Conservation (phyloP, 257 asterid species). For the Phtheirospermum japonicum region DNA sequence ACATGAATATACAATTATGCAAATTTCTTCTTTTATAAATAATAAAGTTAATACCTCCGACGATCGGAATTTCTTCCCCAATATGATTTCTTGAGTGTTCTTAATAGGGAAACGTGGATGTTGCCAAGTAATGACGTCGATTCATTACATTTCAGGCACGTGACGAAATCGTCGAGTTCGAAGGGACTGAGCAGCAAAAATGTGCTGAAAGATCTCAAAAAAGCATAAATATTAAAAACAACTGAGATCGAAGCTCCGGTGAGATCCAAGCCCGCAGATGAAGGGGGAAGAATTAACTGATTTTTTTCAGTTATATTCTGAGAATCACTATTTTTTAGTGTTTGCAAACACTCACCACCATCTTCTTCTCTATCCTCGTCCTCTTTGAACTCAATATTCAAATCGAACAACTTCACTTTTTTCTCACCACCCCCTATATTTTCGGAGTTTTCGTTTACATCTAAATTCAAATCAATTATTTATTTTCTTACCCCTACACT, state of each 20-base stretch:
- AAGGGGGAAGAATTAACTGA: too few species aligned
- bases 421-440: slow-evolving; percentile 24
- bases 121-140: slow-evolving; percentile 61
- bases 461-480: slow-evolving; percentile 59
- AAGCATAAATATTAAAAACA: slow-evolving; percentile 58
- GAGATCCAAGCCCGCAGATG: slow-evolving; percentile 51
- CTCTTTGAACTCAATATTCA: slow-evolving; percentile 52
- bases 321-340: too few species aligned
- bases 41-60: too few species aligned
- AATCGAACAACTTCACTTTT: slow-evolving; percentile 44
- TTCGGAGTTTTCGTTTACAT: slow-evolving; percentile 37
- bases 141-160: slow-evolving; percentile 40
- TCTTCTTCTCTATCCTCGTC: slow-evolving; percentile 37
- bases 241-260: slow-evolving; percentile 48
- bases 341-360: too few species aligned
- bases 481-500: slow-evolving; percentile 23
- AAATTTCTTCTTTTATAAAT: too few species aligned
- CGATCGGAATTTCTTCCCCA: too few species aligned
- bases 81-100: slow-evolving; percentile 13
- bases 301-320: too few species aligned
- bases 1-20: too few species aligned
- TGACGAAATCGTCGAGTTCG: slow-evolving; percentile 61
- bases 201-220: slow-evolving; percentile 73
- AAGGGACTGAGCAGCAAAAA: slow-evolving; percentile 68
- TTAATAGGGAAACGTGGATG: slow-evolving; percentile 62